These are phyloP conservation scores for Aspergillus udagawae DNA, from an alignment of 2,329 filamentous ascomycete genomes.

Conservation along the genomic window DNA sequence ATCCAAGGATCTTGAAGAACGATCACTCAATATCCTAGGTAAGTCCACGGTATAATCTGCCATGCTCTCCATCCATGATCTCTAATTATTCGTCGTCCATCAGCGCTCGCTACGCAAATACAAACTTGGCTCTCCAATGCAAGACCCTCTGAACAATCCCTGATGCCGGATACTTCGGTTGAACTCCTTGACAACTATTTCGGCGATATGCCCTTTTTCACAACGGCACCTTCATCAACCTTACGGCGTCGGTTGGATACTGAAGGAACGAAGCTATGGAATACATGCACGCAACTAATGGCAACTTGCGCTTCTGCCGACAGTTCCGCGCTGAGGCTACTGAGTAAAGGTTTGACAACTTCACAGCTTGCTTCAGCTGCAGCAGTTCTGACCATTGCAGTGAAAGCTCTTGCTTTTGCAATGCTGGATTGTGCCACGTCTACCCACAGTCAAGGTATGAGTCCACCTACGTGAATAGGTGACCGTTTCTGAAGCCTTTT, in stretches of 20 bases:
- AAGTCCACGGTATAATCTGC: not conserved
- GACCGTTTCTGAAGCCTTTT: not conserved
- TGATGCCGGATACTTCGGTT: slow-evolving; percentile 1
- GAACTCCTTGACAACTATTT: slow-evolving; percentile 15
- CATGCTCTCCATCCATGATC: not conserved
- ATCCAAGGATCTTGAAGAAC: not conserved
- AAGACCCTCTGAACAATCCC: not conserved
- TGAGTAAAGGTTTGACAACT: slow-evolving; percentile 17
- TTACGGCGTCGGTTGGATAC: slow-evolving; percentile 24
- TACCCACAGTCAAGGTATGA: slow-evolving; percentile 11
- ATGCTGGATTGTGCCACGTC: slow-evolving; percentile 56
- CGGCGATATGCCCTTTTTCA: slow-evolving; percentile 8
- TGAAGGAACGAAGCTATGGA: slow-evolving; percentile 36
- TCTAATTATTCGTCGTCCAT: not conserved
- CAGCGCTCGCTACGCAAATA: slow-evolving; percentile 23
- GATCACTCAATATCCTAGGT: slow-evolving; percentile 1
- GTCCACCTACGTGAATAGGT: not conserved
- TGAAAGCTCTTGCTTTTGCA: slow-evolving; percentile 61
- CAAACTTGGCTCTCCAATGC: slow-evolving; percentile 8
- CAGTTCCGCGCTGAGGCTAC: slow-evolving; percentile 5
- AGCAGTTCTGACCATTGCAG: slow-evolving; percentile 16
- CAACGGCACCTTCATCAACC: slow-evolving; percentile 1
- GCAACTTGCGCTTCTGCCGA: slow-evolving; percentile 1
- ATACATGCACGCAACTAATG: slow-evolving; percentile 27
- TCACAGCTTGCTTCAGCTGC: not conserved